Percentiles rank a stretch among this genome's conserved stretches.
These are phyloP conservation scores for Saccharomyces cerevisiae DNA, from an alignment of 805 yeast genomes.

Conservation along the genomic window DNA sequence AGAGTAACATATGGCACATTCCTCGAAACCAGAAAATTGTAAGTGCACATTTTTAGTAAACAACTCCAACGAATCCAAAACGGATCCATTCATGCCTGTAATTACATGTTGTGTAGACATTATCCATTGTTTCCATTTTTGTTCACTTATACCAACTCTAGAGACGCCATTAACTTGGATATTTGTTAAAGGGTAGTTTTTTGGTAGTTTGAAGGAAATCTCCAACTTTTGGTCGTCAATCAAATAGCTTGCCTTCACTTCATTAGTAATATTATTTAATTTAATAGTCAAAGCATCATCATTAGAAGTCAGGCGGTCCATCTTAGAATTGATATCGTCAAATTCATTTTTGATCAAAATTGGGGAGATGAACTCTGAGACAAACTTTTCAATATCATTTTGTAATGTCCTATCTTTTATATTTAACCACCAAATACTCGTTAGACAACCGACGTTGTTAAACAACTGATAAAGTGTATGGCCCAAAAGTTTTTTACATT, in stretches of 20 bases:
- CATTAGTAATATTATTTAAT: conserved; percentile 52
- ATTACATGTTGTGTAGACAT: conserved; percentile 81
- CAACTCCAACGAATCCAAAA: conserved; percentile 35
- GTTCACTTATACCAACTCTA: conserved; percentile 82
- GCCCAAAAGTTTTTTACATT: conserved; percentile 24
- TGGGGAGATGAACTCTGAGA: conserved; percentile 57
- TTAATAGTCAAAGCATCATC: conserved; percentile 45
- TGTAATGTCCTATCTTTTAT: conserved; percentile 62
- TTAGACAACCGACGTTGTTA: conserved; percentile 26
- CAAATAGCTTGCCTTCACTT: conserved; percentile 61
- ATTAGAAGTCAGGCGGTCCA: conserved; percentile 28
- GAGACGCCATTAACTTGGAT: conserved; percentile 70
- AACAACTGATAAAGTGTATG: conserved; percentile 22
- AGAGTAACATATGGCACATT: conserved; percentile 94
- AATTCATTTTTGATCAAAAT: conserved; percentile 51
- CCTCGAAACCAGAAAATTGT: conserved; percentile 90
- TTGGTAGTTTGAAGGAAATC: conserved; percentile 65
- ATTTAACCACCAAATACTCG: conserved; percentile 54
- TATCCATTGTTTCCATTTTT: conserved; percentile 92
- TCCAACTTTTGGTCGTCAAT: conserved; percentile 87
- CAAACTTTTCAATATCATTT: conserved; percentile 51
- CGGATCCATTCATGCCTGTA: conserved; percentile 63
- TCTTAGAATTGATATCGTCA: conserved; percentile 38
- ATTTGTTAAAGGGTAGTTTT: conserved; percentile 66
- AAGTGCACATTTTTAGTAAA: conserved; percentile 58